Conservation (phyloP, 805 yeast genomes). For the Starmerella lactis-condensi region DNA sequence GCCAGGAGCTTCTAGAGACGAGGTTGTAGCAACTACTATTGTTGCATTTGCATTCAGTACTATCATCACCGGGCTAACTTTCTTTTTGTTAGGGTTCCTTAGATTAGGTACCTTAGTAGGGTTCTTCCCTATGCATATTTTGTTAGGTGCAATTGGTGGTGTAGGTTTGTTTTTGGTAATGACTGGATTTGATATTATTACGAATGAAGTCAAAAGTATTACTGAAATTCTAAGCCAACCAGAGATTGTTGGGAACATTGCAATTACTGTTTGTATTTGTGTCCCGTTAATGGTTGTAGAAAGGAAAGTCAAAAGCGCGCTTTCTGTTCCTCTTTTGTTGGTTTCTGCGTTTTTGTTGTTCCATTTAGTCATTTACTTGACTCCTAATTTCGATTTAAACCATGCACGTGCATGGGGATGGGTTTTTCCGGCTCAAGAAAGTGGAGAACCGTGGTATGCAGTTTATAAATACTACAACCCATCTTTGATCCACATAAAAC, state of each 20-base stretch:
- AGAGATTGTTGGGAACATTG: slow-evolving; percentile 48
- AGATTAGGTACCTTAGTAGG: slow-evolving; percentile 74
- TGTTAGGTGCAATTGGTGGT: slow-evolving; percentile 96
- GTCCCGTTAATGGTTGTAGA: slow-evolving; percentile 41
- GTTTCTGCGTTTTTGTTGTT: slow-evolving; percentile 49
- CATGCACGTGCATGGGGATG: slow-evolving; percentile 59
- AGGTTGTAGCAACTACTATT: slow-evolving; percentile 65
- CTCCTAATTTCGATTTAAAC: slow-evolving; percentile 48
- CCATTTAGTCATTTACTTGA: slow-evolving; percentile 45
- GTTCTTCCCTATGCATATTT: slow-evolving; percentile 86
- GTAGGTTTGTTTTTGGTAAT: slow-evolving; percentile 83
- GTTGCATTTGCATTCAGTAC: slow-evolving; percentile 71
- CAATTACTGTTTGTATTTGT: slow-evolving; percentile 39
- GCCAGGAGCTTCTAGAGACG: slow-evolving; percentile 29
- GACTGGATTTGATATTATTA: slow-evolving; percentile 83
- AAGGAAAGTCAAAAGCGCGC: slow-evolving; percentile 41
- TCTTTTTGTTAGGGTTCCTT: slow-evolving; percentile 58
- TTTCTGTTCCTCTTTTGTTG: slow-evolving; percentile 67
- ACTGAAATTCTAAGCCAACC: slow-evolving; percentile 27
- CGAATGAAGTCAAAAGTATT: slow-evolving; percentile 53
- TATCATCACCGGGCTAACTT: slow-evolving; percentile 68
- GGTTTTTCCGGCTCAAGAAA: slow-evolving; percentile 53
- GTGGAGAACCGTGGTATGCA: slow-evolving; percentile 68
- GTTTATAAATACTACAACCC: slow-evolving; percentile 63
- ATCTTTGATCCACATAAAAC: slow-evolving; percentile 52